Evolutionary conservation across 495 filamentous ascomycete species (phyloP), one percentile per base, ranked within the genome.

Genomic region (Letharia columbiana): DNA sequence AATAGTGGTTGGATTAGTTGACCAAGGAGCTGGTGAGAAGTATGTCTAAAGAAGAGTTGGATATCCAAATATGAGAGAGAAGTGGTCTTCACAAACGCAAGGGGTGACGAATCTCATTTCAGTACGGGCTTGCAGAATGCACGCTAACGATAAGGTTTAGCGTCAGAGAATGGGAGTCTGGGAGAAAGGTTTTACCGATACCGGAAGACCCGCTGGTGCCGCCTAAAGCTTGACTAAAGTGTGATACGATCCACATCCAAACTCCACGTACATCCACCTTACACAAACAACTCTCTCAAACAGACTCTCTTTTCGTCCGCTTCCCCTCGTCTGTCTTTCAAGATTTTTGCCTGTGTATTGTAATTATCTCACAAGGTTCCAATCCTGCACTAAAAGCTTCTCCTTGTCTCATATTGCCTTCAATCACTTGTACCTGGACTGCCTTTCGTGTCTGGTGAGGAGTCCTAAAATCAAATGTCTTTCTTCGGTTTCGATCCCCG

Each of bases 401-500:
- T 20, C 23, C 37, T 35, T 13, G 0, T n/a, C 28, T 47, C 20
- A 60, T 23, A 45, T 23, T 50, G 33, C n/a, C 42, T 39, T 44
- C 41, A 45, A 2, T 23, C 15, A 45, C 23, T 60, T 40, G 42
- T 20, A 20, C 54, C 54, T 20, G 2, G 31, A 5, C 28, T 59
- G 44, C 33, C 4, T 23, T 23, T 65, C 28, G 54, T 45, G 42
- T 60, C 37, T 33, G 42, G 20, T 7, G 39, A 45, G 20, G 33
- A 28, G 37, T 33, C 31, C 1, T 1, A 17, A 20, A 15, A 7
- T 70, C 71, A 68, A 74, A 90, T 90, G 87, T 89, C 89, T 68
- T 94, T 96, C 82, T 98, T 94, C 76, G 90, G 91, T 68, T 92
- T 93, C 77, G 86, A 93, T 73, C 77, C 86, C 54, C 80, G 81